Conservation (phyloP, 495 filamentous ascomycete genomes). For the Xylaria flabelliformis region DNA sequence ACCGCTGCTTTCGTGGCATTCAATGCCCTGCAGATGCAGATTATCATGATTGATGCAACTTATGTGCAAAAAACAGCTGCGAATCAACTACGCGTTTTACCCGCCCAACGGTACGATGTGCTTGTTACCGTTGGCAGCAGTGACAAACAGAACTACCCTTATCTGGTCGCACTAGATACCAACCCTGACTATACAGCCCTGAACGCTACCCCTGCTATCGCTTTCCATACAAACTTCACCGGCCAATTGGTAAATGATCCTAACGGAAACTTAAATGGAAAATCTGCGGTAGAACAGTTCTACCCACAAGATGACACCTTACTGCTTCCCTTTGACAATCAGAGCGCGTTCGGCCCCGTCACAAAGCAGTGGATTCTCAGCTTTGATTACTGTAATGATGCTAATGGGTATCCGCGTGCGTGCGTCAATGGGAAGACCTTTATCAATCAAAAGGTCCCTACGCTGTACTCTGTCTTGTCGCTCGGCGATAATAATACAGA, state of each 20-base stretch:
- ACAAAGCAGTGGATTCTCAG: conserved; percentile 63
- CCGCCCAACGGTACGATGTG: conserved; percentile 72
- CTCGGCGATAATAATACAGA: conserved; percentile 67
- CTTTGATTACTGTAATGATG: conserved; percentile 64
- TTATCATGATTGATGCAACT: conserved; percentile 60
- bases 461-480: conserved; percentile 75
- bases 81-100: conserved; percentile 53
- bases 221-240: conserved; percentile 50
- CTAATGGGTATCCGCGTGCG: conserved; percentile 70
- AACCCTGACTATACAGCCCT: conserved; percentile 51
- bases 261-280: conserved; percentile 54
- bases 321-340: conserved; percentile 64
- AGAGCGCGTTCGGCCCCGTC: conserved; percentile 52
- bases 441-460: conserved; percentile 75
- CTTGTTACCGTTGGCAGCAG: conserved; percentile 48
- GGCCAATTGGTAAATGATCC: conserved; percentile 72
- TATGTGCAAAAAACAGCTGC: conserved; percentile 45
- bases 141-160: conserved; percentile 62
- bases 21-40: conserved; percentile 64
- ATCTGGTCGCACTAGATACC: conserved; percentile 56
- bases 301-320: conserved; percentile 68
- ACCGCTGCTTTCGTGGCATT: conserved; percentile 68
- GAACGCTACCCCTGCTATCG: conserved; percentile 34
- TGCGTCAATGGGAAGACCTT: conserved; percentile 82
- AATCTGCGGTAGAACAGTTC: conserved; percentile 58